Evolutionary conservation across 805 yeast genomes (phyloP).

Genomic region (Yamadazyma laniorum): DNA sequence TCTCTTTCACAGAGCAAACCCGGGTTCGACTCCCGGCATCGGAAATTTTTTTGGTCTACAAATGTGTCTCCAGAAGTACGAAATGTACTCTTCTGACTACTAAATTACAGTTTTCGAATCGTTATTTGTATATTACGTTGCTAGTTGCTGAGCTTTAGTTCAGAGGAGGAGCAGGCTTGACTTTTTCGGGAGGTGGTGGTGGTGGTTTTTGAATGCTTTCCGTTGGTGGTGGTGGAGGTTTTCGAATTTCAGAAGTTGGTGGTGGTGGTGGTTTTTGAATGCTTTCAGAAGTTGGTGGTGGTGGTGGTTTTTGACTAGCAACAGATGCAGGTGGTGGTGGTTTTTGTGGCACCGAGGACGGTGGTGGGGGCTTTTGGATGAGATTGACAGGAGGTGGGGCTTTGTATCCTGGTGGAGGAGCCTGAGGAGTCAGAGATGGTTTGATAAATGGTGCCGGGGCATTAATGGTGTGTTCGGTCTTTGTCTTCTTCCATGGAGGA

Average conservation of each 20-base stretch:
- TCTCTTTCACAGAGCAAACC: constrained; percentile 56
- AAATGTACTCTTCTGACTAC: too few relatives aligned
- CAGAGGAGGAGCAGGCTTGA: neutral
- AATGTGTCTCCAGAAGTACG: too few relatives aligned
- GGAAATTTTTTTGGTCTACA: constrained; percentile 48
- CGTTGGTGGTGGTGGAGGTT: constrained; percentile 20
- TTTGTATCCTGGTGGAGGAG: constrained; percentile 17
- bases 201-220: constrained; percentile 18
- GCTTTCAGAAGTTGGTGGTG: constrained; percentile 16
- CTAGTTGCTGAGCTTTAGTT: neutral
- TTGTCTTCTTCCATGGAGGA: constrained; percentile 26
- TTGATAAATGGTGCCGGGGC: constrained; percentile 3
- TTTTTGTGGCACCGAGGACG: constrained; percentile 8
- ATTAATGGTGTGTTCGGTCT: constrained; percentile 15
- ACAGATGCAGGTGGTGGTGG: constrained; percentile 16
- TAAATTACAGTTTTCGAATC: too few relatives aligned
- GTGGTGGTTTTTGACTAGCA: constrained; percentile 15
- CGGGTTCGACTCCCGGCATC: constrained; percentile 90
- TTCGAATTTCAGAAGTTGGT: constrained; percentile 17
- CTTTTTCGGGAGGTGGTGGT: constrained; percentile 9
- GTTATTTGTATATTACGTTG: too few relatives aligned
- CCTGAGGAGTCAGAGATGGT: neutral
- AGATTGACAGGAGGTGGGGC: constrained; percentile 10
- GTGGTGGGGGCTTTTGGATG: constrained; percentile 12
- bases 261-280: constrained; percentile 18